phyloP scores from a whole-genome alignment of 83 land plant species.

The Picea abies region DNA sequence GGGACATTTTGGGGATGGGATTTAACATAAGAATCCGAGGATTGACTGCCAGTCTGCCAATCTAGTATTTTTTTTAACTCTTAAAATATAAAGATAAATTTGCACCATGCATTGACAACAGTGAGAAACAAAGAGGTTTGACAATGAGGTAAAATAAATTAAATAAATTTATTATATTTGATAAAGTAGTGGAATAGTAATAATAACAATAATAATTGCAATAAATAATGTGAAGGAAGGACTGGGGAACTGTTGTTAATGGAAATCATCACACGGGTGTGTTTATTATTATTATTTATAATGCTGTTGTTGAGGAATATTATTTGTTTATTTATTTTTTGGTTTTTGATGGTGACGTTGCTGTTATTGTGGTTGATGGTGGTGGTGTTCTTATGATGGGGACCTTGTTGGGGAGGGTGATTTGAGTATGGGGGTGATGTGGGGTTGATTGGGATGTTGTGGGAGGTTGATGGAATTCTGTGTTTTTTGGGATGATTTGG shows the following conservation, averaged over 20 bases:
- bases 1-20: slow-evolving; percentile 15
- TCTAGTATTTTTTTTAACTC: not conserved
- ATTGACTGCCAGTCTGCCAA: slow-evolving; percentile 5
- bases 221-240: too few species aligned
- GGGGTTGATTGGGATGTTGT: too few species aligned
- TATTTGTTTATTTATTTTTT: too few species aligned
- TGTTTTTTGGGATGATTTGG: not conserved
- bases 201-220: too few species aligned
- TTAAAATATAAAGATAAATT: not conserved
- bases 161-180: too few species aligned
- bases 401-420: slow-evolving; percentile 1
- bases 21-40: slow-evolving; percentile 17
- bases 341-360: too few species aligned
- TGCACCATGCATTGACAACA: not conserved
- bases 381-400: slow-evolving; percentile 5
- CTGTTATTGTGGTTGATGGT: not conserved
- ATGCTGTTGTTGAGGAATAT: too few species aligned
- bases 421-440: not conserved
- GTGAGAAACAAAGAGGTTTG: not conserved
- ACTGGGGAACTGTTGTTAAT: too few species aligned
- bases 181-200: too few species aligned
- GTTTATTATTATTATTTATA: too few species aligned
- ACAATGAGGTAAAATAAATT: too few species aligned
- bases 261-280: too few species aligned
- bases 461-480: not conserved